Base-by-base conservation (phyloP, 495 filamentous ascomycete species). In the Rusavskia elegans region DNA sequence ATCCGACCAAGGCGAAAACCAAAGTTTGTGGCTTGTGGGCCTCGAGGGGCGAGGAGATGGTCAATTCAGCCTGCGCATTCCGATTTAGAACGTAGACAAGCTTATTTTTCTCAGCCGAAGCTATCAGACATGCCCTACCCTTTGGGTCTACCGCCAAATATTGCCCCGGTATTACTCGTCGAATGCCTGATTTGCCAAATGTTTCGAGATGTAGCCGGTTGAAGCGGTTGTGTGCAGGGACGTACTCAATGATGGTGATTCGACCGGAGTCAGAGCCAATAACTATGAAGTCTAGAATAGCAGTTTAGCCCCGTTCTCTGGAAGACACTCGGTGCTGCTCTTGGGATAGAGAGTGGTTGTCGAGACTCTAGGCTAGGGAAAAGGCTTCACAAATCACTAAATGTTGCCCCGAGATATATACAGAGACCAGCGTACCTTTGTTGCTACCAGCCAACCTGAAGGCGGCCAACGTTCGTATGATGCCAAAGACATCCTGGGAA, bases 31-130 rank as follows among this genome's bases (percentile, higher is more conserved):
- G 79, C 65, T 89, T 93, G 67, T 97, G 92, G 6, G 93, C 93
- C 68, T 97, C 93, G n/a, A 97, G 71, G 1, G 93, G 90, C 16
- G 89, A 96, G 6, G 93, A 99, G 38, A 97, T 97, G 25, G 88
- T 92, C 61, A 97, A 76, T 63, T 95, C 88, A 32, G 86, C 88
- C 68, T 95, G 86, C 37, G 88, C 78, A 68, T 95, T 94, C 38
- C 93, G 84, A 69, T 96, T 96, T 51, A 99, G 75, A 61, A 97
- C 90, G 67, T 97, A 99, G 62, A 97, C 93, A 58, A 99, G 84
- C 70, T 97, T 97, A 68, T 97, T 97, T 79, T 99, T 99, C 68
- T 99, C 93, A 53, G 92, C 75, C 9, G 88, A 87, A 7, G 93
- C 86, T 48, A 96, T 87, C 58, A 99, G 73, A 65, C 89, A 95